Evolutionary conservation across 345 rosid genomes (phyloP).

Genomic region (Eucalyptus sp.): DNA sequence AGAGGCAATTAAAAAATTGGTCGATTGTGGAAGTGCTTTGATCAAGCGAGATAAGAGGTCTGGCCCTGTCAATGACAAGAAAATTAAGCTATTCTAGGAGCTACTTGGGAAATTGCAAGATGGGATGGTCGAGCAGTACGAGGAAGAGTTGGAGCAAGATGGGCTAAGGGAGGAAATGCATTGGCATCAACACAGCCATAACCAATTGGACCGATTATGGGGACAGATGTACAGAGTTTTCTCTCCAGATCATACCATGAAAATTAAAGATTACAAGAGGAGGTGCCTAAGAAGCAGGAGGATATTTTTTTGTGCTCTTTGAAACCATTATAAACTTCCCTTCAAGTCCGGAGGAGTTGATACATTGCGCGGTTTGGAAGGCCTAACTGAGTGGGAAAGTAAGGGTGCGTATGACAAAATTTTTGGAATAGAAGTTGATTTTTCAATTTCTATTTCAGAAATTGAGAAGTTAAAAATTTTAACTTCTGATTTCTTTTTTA

Average conservation of each 20-base stretch:
- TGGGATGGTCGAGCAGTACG: background rate
- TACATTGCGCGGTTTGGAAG: background rate
- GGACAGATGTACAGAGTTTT: background rate
- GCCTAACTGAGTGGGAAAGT: background rate
- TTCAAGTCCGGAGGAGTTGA: background rate
- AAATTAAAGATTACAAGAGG: background rate
- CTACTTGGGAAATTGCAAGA: background rate
- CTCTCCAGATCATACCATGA: background rate
- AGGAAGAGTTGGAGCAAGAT: background rate
- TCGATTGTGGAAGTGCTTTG: background rate
- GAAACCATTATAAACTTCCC: background rate
- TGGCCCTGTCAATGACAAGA: background rate
- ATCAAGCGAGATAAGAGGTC: background rate
- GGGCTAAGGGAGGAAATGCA: background rate
- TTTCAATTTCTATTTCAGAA: no score
- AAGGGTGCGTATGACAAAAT: no score
- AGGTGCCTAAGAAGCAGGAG: background rate
- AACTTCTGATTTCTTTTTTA: no score
- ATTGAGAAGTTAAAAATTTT: no score
- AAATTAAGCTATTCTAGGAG: background rate
- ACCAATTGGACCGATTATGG: background rate
- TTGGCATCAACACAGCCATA: background rate
- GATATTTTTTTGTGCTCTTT: background rate
- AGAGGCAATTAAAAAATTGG: background rate
- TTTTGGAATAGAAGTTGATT: no score